Evolutionary conservation across 2,329 filamentous ascomycete species (phyloP), one percentile per base, ranked within the genome.

Genomic region (Pseudopyrenochaeta lycopersici): DNA sequence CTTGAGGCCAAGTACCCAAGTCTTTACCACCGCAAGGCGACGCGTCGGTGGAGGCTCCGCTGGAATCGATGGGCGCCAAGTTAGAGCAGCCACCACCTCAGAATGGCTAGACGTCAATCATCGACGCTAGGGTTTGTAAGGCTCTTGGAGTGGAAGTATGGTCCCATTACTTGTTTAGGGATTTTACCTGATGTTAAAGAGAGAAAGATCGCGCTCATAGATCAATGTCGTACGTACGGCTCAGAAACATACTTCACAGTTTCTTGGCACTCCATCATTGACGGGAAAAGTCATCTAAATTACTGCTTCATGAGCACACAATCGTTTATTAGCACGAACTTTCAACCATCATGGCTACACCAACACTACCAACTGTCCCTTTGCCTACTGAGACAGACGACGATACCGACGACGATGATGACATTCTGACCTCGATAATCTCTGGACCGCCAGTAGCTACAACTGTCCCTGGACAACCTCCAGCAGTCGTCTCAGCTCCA

Each of bases 391-490:
- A 40, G 17, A 54, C 52, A 23, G 56, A 54, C 38, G 61, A 62
- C 36, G 53, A 56, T 30, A 50, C 60, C 15, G 58, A 61, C 17
- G 49, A 57, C 10, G 58, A 59, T 9, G 49, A 58, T 23, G 58
- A 51, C 29, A 43, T 27, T 36, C 35, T 39, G 27, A 52, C 41
- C 9, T 46, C 48, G 27, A 15, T 45, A n/a, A 14, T 47, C 7
- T 41, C 49, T 11, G 27, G 27, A 14, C 50, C 30, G 31, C 40
- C 49, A 20, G 46, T 41, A 6, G 45, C 39, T 20, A 52, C 52
- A 9, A 45, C 44, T 15, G 12, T 41, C 12, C 44, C 52, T 15
- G 38, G 40, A 33, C 48, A 53, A 36, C 42, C 35, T 31, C 36
- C 46, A 46, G 45, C 50, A 4, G 32, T 40, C 10, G 30, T 42